These are phyloP conservation scores for Mucor indicus DNA, from an alignment of 371 early-diverging fungal genomes.

Conservation along the genomic window DNA sequence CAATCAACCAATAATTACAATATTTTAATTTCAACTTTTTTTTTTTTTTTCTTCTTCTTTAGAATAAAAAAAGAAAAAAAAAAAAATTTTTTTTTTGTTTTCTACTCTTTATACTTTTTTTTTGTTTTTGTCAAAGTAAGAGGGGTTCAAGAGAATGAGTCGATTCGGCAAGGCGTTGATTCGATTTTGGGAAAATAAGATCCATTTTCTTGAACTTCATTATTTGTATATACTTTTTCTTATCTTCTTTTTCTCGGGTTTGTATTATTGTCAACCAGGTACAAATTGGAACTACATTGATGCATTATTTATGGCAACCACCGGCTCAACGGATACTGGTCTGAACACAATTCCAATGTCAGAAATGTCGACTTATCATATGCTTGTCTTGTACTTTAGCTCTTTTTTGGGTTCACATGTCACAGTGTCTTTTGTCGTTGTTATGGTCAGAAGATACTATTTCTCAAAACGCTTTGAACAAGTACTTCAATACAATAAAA, in stretches of 20 bases:
- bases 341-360: constrained; percentile 38
- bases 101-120: too few species aligned
- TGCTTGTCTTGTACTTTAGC: constrained; percentile 26
- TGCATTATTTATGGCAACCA: constrained; percentile 41
- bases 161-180: neutral
- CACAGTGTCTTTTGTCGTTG: constrained; percentile 25
- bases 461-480: constrained; percentile 38
- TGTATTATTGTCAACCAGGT: constrained; percentile 36
- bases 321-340: constrained; percentile 38
- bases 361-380: constrained; percentile 23
- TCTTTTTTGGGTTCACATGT: constrained; percentile 38
- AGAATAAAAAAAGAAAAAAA: too few species aligned
- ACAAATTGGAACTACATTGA: constrained; percentile 39
- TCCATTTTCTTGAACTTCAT: constrained; percentile 46
- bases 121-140: too few species aligned
- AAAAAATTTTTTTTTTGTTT: too few species aligned
- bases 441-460: constrained; percentile 36
- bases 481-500: constrained; percentile 24
- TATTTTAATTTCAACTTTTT: too few species aligned
- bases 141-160: neutral
- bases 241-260: constrained; percentile 25
- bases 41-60: too few species aligned
- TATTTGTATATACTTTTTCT: constrained; percentile 37
- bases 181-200: constrained; percentile 6
- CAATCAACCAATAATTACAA: too few species aligned